Evolutionary conservation across 1,284 basidiomycete genomes (phyloP), one percentile per base, ranked within the genome.

Genomic region (Trichosporon inkin): DNA sequence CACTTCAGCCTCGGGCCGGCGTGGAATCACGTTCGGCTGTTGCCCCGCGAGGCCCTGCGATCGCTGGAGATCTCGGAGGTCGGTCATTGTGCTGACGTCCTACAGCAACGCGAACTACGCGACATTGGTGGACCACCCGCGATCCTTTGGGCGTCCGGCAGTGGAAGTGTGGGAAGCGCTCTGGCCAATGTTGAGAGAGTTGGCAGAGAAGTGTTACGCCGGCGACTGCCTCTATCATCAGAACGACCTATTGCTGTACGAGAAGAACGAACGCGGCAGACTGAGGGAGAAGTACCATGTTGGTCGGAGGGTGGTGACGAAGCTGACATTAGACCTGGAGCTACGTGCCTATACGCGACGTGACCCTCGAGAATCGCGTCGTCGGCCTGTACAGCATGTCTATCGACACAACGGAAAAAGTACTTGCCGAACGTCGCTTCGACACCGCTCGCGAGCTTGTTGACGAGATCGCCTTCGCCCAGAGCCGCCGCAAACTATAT

Each of bases 61-160:
- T 3, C 22, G 6, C 28, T 32, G 19, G n/a, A n/a, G n/a, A n/a
- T n/a, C n/a, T n/a, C n/a, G n/a, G n/a, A n/a, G n/a, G n/a, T n/a
- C n/a, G n/a, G n/a, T n/a, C n/a, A n/a, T n/a, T n/a, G n/a, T 3
- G 14, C 53, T 56, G 17, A 61, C 51, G 7, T n/a, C 10, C 2
- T 19, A 8, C 54, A 75, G 73, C 54, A 74, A 75, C 62, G 56
- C 69, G 28, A 44, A 57, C 13, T 73, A 75, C 56, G 41, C 67
- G 19, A 36, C 32, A 7, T 38, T 72, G 20, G 41, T 73, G 5
- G 64, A 68, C 36, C 70, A 73, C 55, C 73, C 72, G 0, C 39
- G 49, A 8, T 16, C 60, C 0, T 74, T 72, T 39, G 74, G 72
- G 10, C 22, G 44, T n/a, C 70, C 70, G 1, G 68, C 59, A 10